These are phyloP conservation scores for Aphanomyces stellatus DNA, from an alignment of 352 stramenopile species.

Conservation along the genomic window DNA sequence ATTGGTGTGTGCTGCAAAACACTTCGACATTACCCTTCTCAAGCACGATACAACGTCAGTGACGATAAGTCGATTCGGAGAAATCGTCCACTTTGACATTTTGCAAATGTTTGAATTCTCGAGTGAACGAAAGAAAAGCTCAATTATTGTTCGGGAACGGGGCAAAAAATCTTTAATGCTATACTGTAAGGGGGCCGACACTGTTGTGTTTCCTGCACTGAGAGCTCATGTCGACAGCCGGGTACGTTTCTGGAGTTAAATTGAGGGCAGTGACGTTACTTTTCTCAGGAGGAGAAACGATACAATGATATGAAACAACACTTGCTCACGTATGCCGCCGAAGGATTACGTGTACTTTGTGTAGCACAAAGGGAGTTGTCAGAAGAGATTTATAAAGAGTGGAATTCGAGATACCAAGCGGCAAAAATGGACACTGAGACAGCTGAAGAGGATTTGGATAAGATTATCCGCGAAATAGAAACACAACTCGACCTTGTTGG, in stretches of 20 bases:
- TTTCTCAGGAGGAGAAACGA: slow-evolving; percentile 31
- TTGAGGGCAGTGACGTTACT: too few species aligned
- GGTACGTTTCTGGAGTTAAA: too few species aligned
- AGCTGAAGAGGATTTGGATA: slow-evolving; percentile 28
- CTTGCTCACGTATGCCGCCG: slow-evolving; percentile 29
- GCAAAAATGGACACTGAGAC: slow-evolving; percentile 11
- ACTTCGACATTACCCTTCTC: slow-evolving; percentile 35
- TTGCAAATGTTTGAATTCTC: slow-evolving; percentile 55
- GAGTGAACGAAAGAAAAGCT: slow-evolving; percentile 61
- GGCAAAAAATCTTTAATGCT: slow-evolving; percentile 12
- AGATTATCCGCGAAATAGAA: slow-evolving; percentile 40
- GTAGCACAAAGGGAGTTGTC: slow-evolving; percentile 49
- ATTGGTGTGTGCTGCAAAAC: slow-evolving; percentile 42
- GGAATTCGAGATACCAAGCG: slow-evolving; percentile 33
- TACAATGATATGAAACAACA: slow-evolving; percentile 34
- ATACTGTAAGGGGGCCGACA: slow-evolving; percentile 85
- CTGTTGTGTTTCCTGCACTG: slow-evolving; percentile 56
- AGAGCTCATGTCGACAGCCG: slow-evolving; percentile 26
- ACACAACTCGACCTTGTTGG: slow-evolving; percentile 38
- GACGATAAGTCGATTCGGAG: slow-evolving; percentile 24
- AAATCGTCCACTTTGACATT: slow-evolving; percentile 34
- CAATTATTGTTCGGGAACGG: slow-evolving; percentile 24
- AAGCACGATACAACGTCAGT: slow-evolving; percentile 29
- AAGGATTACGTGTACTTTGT: slow-evolving; percentile 63
- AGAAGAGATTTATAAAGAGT: slow-evolving; percentile 41